Percentiles rank a stretch among this genome's conserved stretches.
Evolutionary conservation across 495 filamentous ascomycete species (phyloP).

Genomic region (Xylaria venustula): DNA sequence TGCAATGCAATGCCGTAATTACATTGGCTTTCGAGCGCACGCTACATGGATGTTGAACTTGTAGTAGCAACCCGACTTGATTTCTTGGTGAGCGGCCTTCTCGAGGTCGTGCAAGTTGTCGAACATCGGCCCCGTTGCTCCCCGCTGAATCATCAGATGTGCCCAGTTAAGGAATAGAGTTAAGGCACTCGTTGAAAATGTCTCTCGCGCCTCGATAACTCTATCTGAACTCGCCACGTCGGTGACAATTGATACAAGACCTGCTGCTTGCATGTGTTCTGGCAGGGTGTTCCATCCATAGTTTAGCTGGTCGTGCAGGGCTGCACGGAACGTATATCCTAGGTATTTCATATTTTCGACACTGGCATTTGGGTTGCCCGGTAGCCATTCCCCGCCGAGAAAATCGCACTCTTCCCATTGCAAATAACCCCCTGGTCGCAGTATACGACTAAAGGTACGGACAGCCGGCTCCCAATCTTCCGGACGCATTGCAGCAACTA

Average conservation of each 20-base stretch:
- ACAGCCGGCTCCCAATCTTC: conserved; percentile 19
- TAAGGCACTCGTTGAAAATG: not conserved
- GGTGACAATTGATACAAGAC: not conserved
- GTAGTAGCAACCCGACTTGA: conserved; percentile 8
- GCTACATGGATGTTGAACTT: conserved; percentile 11
- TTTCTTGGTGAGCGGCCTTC: conserved; percentile 2
- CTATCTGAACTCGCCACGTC: conserved; percentile 3
- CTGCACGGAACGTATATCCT: not conserved
- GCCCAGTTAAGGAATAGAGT: conserved; percentile 3
- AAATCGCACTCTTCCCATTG: conserved; percentile 21
- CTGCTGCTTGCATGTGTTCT: conserved; percentile 1
- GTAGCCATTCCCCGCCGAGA: not conserved
- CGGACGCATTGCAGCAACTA: conserved; percentile 28
- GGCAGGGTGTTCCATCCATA: conserved; percentile 9
- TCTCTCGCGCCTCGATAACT: not conserved
- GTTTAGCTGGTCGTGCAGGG: not conserved
- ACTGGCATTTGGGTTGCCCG: not conserved
- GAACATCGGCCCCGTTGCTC: not conserved
- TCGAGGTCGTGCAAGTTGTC: not conserved
- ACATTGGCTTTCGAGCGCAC: not conserved
- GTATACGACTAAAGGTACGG: not conserved
- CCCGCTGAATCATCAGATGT: not conserved
- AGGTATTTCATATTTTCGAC: not conserved
- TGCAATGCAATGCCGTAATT: too few species aligned
- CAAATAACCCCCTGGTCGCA: not conserved